Conservation (phyloP, 345 rosid genomes). For the Moringa oleifera region DNA sequence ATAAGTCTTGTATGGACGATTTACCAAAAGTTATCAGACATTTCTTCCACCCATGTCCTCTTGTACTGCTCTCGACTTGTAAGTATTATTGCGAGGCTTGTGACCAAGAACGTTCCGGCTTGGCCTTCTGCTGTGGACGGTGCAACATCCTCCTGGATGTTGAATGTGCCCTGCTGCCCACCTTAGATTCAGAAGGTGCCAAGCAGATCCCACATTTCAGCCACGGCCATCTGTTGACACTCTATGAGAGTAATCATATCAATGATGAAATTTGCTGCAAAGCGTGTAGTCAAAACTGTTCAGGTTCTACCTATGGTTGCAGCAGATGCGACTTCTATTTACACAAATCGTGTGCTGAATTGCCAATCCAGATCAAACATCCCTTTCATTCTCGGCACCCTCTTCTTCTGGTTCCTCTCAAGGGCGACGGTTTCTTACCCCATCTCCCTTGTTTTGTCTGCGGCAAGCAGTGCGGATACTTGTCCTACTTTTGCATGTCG, state of each 20-base stretch:
- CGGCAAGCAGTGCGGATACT: not conserved
- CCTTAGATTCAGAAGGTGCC: no score
- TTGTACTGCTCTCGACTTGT: no score
- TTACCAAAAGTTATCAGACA: not conserved
- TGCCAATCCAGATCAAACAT: not conserved
- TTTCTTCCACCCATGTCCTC: slow-evolving; percentile 5
- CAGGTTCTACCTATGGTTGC: not conserved
- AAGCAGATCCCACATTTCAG: not conserved
- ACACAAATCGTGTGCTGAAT: not conserved
- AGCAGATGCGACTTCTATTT: slow-evolving; percentile 3
- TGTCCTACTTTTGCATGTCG: not conserved
- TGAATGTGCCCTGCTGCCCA: not conserved
- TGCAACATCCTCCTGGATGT: not conserved
- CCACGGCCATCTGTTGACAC: slow-evolving; percentile 9
- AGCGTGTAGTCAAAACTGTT: slow-evolving; percentile 3
- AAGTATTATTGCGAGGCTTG: not conserved
- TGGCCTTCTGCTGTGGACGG: not conserved
- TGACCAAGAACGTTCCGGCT: not conserved
- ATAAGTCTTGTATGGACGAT: slow-evolving; percentile 6
- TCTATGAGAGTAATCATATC: not conserved
- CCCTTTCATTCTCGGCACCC: not conserved
- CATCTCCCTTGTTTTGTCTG: not conserved
- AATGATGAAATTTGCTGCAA: not conserved
- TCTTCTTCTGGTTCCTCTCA: not conserved
- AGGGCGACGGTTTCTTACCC: no score